A percentile compares a stretch with the other conserved stretches of the same genome.
Conservation (phyloP, 73 alveolate genomes). For the Blepharisma japonicum region DNA sequence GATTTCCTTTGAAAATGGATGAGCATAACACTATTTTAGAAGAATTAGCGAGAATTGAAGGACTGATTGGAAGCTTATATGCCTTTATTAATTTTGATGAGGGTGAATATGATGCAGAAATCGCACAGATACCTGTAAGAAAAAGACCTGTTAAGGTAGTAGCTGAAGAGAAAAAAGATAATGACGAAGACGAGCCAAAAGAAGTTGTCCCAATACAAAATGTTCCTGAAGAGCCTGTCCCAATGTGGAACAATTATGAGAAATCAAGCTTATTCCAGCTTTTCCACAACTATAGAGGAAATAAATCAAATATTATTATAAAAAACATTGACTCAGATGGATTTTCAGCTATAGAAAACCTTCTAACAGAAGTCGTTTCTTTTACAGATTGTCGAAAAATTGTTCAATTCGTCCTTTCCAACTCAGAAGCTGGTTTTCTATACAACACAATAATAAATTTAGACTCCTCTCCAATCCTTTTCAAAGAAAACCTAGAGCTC, state of each 20-base stretch:
- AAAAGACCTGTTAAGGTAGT: background rate
- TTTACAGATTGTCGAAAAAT: too few relatives aligned
- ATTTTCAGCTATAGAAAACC: too few relatives aligned
- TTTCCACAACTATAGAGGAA: constrained; percentile 5
- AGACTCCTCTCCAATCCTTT: too few relatives aligned
- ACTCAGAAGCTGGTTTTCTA: too few relatives aligned
- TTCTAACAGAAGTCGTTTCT: too few relatives aligned
- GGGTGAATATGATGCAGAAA: background rate
- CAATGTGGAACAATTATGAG: constrained; percentile 15
- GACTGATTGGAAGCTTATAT: background rate
- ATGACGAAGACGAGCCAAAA: constrained; percentile 18
- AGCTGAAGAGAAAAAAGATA: background rate
- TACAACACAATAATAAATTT: too few relatives aligned
- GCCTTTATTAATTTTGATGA: background rate
- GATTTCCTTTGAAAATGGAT: too few relatives aligned
- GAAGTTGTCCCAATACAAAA: background rate
- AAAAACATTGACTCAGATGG: too few relatives aligned
- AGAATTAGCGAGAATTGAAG: background rate
- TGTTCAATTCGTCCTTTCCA: too few relatives aligned
- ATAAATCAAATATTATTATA: background rate
- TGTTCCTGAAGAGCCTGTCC: background rate
- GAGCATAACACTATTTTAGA: background rate
- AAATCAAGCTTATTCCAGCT: background rate
- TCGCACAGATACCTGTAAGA: constrained; percentile 12
- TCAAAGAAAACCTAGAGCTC: background rate